Evolutionary conservation across 2,329 filamentous ascomycete genomes (phyloP).

Genomic region (Ustilaginoidea virens): DNA sequence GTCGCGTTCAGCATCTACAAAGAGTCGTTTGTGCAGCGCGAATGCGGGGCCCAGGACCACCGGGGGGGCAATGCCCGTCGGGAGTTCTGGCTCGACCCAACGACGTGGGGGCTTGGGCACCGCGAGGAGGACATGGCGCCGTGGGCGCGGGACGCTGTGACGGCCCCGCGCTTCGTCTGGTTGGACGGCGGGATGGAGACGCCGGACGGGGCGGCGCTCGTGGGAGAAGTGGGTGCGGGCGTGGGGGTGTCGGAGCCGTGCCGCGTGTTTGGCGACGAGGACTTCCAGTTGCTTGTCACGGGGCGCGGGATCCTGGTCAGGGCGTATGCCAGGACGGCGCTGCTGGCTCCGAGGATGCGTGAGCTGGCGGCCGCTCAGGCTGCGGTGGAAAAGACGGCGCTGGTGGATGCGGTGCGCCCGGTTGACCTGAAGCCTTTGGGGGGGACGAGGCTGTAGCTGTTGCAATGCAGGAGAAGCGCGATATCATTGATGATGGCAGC

Average conservation of each 20-base stretch:
- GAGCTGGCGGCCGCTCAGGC: no score
- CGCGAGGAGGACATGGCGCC: conserved; percentile 1
- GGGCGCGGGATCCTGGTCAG: conserved; percentile 1
- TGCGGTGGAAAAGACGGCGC: no score
- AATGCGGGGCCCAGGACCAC: no score
- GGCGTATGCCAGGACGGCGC: conserved; percentile 1
- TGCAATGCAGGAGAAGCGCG: no score
- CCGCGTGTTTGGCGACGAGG: conserved; percentile 2
- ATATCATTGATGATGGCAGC: no score
- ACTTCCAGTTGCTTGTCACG: conserved; percentile 2
- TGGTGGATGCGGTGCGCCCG: no score
- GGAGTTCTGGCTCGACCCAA: conserved; percentile 1
- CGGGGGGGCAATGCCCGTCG: no score
- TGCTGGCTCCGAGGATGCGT: no score
- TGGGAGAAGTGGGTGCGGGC: not conserved
- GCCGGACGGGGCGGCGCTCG: no score
- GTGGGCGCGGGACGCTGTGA: conserved; percentile 1
- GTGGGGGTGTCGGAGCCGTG: not conserved
- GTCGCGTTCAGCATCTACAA: conserved; percentile 3
- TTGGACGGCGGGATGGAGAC: no score
- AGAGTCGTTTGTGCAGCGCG: conserved; percentile 3
- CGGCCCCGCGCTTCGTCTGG: not conserved
- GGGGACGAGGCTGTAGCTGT: no score
- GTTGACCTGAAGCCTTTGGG: no score
- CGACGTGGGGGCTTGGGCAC: not conserved